Evolutionary conservation across 305 asterid species (phyloP).

Genomic region (Rubia balearica): DNA sequence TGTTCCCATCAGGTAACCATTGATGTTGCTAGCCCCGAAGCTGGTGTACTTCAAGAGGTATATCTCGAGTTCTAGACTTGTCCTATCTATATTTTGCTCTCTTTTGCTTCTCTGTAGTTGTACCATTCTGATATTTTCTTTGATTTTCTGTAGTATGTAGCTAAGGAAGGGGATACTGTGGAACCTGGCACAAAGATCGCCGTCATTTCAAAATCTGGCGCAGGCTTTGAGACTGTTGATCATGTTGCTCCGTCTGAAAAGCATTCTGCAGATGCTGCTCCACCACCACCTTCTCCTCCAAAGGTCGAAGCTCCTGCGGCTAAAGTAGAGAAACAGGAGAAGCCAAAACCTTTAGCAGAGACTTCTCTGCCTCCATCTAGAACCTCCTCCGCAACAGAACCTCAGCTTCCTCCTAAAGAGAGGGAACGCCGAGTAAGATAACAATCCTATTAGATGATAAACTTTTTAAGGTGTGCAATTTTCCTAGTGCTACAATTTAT

Average conservation of each 20-base stretch:
- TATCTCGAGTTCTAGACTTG: not conserved
- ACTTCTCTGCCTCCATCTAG: slow-evolving; percentile 38
- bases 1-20: slow-evolving; percentile 67
- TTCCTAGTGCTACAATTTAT: slow-evolving; percentile 7
- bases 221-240: slow-evolving; percentile 44
- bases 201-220: slow-evolving; percentile 84
- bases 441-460: not conserved
- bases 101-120: not conserved
- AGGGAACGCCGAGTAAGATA: slow-evolving; percentile 86
- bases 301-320: slow-evolving; percentile 50
- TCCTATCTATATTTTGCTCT: not conserved
- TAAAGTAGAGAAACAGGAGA: slow-evolving; percentile 26
- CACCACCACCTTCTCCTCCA: slow-evolving; percentile 18
- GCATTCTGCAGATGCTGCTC: slow-evolving; percentile 51
- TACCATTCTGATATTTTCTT: slow-evolving; percentile 10
- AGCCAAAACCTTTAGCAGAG: slow-evolving; percentile 35
- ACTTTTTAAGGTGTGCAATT: not conserved
- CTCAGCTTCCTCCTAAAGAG: slow-evolving; percentile 95
- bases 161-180: slow-evolving; percentile 94
- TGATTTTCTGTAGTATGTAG: slow-evolving; percentile 45
- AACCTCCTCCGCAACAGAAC: slow-evolving; percentile 66
- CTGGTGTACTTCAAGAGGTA: slow-evolving; percentile 95
- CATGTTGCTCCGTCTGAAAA: slow-evolving; percentile 90
- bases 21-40: slow-evolving; percentile 98
- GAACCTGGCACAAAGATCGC: slow-evolving; percentile 95